Base-by-base conservation (phyloP, 1,139 yeast genomes). In the Protomyces inundatus region DNA sequence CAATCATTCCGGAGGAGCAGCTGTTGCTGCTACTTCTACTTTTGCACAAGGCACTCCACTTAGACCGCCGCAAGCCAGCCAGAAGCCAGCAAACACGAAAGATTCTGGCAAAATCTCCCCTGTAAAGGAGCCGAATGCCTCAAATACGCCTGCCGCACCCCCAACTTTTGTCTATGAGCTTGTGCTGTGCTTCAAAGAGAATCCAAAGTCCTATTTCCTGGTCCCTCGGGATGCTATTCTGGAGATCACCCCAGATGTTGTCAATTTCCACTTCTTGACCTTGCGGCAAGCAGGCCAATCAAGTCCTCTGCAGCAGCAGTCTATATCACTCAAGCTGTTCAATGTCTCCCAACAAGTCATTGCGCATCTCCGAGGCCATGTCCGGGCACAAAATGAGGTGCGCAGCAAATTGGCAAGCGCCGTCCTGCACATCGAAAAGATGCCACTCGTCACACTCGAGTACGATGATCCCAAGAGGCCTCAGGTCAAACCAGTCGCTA, bases 381-480 rank as follows among this genome's bases (percentile, higher is more conserved):
- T 58, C 51, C 40, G 54, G 30, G 54, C 51, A 30, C 45, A 58
- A 14, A 52, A 52, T 14, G 62, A 58, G 23, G 62, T 58, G 23
- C 33, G 36, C 16, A 55, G 54, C 45, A 58, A 58, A 34, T 40
- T 58, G 52, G 56, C 62, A 16, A 58, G 54, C 23, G 62, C 62
- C 5, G 32, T 52, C 4, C 53, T 48, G 10, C 62, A 58, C 33
- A 58, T 58, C 6, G 52, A 55, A 5, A 58, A 37, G 53, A 58
- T 58, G 62, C 42, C 55, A 5, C n/a, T 52, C 33, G 30, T 16
- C 42, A 33, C 9, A 4, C 35, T 52, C 3, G 42, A 52, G 6
- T 34, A 50, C 23, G 37, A 50, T n/a, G 53, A 32, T 50, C 53
- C 53, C 4, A 33, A 36, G 37, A 23, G 12, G 12, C 35, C 55